Evolutionary conservation across 345 rosid species (phyloP), one percentile per base, ranked within the genome.

Genomic region (Lenwebbia sp.): DNA sequence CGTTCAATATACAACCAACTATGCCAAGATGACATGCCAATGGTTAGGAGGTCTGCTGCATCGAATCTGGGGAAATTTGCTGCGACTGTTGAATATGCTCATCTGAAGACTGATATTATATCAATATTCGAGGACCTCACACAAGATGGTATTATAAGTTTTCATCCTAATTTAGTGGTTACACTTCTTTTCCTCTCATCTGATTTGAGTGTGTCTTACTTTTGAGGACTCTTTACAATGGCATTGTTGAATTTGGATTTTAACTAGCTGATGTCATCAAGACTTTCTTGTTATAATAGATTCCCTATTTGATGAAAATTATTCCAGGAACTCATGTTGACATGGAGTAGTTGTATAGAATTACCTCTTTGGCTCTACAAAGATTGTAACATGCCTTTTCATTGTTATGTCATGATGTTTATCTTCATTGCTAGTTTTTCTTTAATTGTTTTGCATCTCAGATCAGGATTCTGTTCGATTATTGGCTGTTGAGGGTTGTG

Each of bases 21-120:
- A 53, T 97, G 99, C 90, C 97, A 96, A 92, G 99, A 97, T 92
- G 99, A 95, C 90, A 96, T 96, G 99, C 99, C 98, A 44, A 97
- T 94, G 98, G 99, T 97, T 88, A 93, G 99, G 83, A 97, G 96
- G 91, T 95, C 99, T 83, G 99, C 99, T 54, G 98, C 98, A 47
- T 89, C 97, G 23, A 97, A 96, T 88, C 92, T 97, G 60, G 99
- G 98, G 83, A 97, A 92, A 88, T 96, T 95, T 94, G 98, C 99
- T 90, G 98, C 98, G 17, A 96, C 99, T 25, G 94, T 97, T 85
- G 99, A 97, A 81, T 88, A 93, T 85, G 88, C 95, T 82, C 93
- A 94, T 93, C 90, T 97, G 93, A 97, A 95, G 90, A 85, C 94
- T 54, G 98, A 97, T 52, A 89, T 96, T 88, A 95, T 97, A 97